Evolutionary conservation across 2,329 filamentous ascomycete species (phyloP).

Genomic region (Periconia sp.): DNA sequence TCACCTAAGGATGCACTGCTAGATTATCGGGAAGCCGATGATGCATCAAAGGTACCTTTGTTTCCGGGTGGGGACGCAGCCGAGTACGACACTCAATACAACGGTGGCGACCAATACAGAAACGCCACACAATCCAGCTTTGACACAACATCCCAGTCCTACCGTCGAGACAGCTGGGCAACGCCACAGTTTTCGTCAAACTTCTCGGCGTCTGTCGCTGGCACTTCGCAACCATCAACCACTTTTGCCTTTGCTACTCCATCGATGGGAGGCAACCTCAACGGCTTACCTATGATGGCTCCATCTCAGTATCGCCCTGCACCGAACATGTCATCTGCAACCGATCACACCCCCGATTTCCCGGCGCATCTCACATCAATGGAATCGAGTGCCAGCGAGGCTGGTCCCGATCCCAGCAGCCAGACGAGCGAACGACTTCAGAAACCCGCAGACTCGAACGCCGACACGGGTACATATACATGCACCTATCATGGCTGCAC

Average conservation of each 20-base stretch:
- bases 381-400: constrained; percentile 66
- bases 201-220: constrained; percentile 37
- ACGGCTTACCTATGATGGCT: constrained; percentile 37
- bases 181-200: constrained; percentile 43
- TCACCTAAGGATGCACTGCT: constrained; percentile 91
- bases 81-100: constrained; percentile 57
- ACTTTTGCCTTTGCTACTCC: constrained; percentile 57
- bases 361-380: constrained; percentile 65
- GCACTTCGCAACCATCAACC: constrained; percentile 39
- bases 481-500: constrained; percentile 95
- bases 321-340: constrained; percentile 34
- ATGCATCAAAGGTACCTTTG: constrained; percentile 72
- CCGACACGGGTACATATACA: constrained; percentile 89
- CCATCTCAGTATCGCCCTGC: constrained; percentile 44
- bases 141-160: constrained; percentile 43
- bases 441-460: constrained; percentile 68
- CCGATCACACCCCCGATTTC: constrained; percentile 61
- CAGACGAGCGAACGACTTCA: constrained; percentile 48
- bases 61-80: constrained; percentile 68
- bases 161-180: constrained; percentile 42
- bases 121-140: constrained; percentile 44
- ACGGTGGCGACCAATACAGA: constrained; percentile 48
- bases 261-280: constrained; percentile 40
- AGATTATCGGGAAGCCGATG: constrained; percentile 80
- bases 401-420: constrained; percentile 50